These are phyloP conservation scores for Dissophora ornata DNA, from an alignment of 192 early-diverging fungal species.

Conservation along the genomic window DNA sequence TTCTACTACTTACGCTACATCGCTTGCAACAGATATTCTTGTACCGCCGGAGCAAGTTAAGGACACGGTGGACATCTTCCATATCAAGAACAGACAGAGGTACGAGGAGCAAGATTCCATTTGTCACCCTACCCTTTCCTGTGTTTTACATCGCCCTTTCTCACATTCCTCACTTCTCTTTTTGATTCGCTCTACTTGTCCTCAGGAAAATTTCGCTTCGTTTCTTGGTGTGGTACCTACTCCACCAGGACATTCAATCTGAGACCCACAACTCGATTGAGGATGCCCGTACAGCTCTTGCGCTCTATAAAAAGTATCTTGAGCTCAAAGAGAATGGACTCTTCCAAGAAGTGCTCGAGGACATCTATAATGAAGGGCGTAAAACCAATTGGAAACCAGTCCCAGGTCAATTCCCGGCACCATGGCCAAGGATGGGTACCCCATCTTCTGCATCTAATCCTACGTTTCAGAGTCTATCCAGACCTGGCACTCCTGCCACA, in stretches of 20 bases:
- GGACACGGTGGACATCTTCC: conserved; percentile 96
- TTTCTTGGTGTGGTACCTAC: conserved; percentile 92
- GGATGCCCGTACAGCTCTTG: conserved; percentile 88
- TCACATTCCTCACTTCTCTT: too few species aligned
- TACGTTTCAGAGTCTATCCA: conserved; percentile 27
- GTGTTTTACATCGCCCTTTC: too few species aligned
- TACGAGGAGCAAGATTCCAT: conserved; percentile 22
- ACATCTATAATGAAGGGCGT: conserved; percentile 84
- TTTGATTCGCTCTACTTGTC: too few species aligned
- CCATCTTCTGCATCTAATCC: conserved; percentile 6
- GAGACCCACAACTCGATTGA: conserved; percentile 94
- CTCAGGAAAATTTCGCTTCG: conserved; percentile 86
- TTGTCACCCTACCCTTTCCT: neutral
- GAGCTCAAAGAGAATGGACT: conserved; percentile 69
- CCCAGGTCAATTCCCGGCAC: conserved; percentile 53
- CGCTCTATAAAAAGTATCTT: conserved; percentile 85
- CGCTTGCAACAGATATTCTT: conserved; percentile 81
- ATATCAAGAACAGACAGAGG: conserved; percentile 82
- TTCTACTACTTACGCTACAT: too few species aligned
- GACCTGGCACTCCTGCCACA: conserved; percentile 22
- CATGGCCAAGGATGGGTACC: conserved; percentile 34
- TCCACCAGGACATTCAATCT: conserved; percentile 85
- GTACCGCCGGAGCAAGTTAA: conserved; percentile 88
- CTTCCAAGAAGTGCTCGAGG: conserved; percentile 81
- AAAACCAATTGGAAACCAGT: conserved; percentile 64